Percentiles rank a stretch among this genome's conserved stretches.
Conservation (phyloP, 352 stramenopile genomes). For the Globisporangium spiculum region DNA sequence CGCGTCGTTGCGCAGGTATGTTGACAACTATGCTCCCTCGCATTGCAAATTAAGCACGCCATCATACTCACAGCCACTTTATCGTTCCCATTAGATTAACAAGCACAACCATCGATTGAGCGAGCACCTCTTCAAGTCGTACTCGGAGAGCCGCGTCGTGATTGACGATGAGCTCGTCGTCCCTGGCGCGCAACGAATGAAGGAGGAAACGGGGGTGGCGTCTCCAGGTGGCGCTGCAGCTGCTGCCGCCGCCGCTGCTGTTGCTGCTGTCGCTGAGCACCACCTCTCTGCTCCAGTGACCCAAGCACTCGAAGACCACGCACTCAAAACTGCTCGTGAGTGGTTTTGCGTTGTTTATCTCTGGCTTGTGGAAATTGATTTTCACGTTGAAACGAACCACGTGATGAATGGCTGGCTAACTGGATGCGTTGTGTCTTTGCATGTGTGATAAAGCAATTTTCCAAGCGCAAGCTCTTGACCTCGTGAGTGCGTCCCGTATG, state of each 20-base stretch:
- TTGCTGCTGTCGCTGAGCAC: slow-evolving; percentile 22
- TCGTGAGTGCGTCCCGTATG: slow-evolving; percentile 49
- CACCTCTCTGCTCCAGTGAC: slow-evolving; percentile 26
- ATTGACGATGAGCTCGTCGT: slow-evolving; percentile 80
- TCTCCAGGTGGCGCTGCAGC: slow-evolving; percentile 16
- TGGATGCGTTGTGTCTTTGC: neutral
- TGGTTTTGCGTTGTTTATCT: neutral
- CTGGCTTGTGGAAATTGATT: neutral
- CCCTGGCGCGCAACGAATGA: slow-evolving; percentile 39
- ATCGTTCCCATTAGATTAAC: slow-evolving; percentile 48
- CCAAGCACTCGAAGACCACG: slow-evolving; percentile 49
- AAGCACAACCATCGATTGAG: slow-evolving; percentile 84
- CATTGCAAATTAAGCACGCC: neutral
- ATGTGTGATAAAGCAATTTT: slow-evolving; percentile 38
- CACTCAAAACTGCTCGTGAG: slow-evolving; percentile 52
- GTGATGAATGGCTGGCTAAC: neutral
- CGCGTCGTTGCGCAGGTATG: slow-evolving; percentile 72
- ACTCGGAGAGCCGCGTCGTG: slow-evolving; percentile 81
- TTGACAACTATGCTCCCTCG: neutral
- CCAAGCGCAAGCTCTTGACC: slow-evolving; percentile 51
- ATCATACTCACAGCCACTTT: neutral
- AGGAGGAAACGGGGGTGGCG: slow-evolving; percentile 37
- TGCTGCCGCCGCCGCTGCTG: slow-evolving; percentile 22
- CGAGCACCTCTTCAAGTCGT: slow-evolving; percentile 85
- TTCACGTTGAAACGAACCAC: neutral